A percentile compares a stretch with the other conserved stretches of the same genome.
phyloP scores from a whole-genome alignment of 331 rosid species.

The Erythrophleum ivorense region DNA sequence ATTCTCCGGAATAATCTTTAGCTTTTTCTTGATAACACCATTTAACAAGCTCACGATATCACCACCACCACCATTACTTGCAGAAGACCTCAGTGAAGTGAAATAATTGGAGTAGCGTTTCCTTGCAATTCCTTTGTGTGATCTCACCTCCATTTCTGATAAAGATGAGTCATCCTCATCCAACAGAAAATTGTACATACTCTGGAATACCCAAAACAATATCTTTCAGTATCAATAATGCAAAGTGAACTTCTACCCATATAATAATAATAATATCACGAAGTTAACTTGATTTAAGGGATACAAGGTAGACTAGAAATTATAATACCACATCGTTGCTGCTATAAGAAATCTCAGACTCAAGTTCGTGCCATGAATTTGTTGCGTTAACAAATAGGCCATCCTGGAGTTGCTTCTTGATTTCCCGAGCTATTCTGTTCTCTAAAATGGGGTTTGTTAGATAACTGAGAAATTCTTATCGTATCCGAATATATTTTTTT shows the following conservation, averaged over 20 bases:
- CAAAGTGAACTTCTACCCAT: background rate
- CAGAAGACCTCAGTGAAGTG: background rate
- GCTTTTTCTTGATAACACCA: conserved; percentile 71
- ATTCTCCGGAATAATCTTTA: conserved; percentile 73
- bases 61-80: background rate
- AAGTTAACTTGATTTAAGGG: background rate
- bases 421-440: conserved; percentile 69
- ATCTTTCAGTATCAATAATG: background rate
- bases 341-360: conserved; percentile 39
- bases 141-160: conserved; percentile 27
- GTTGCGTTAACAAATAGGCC: conserved; percentile 73
- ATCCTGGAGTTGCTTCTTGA: conserved; percentile 59
- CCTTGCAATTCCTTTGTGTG: conserved; percentile 38
- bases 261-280: background rate
- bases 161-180: conserved; percentile 51
- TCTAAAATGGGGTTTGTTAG: conserved; percentile 43
- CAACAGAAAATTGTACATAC: conserved; percentile 72
- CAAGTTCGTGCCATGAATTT: conserved; percentile 68
- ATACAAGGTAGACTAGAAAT: background rate
- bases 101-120: conserved; percentile 70
- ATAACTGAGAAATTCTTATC: conserved; percentile 14
- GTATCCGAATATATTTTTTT: background rate
- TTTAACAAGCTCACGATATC: conserved; percentile 51
- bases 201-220: conserved; percentile 34
- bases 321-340: conserved; percentile 75